Percentiles rank a stretch among this genome's conserved stretches.
Evolutionary conservation across 805 yeast genomes (phyloP).

Genomic region (Tetrapisispora namnaoensis): DNA sequence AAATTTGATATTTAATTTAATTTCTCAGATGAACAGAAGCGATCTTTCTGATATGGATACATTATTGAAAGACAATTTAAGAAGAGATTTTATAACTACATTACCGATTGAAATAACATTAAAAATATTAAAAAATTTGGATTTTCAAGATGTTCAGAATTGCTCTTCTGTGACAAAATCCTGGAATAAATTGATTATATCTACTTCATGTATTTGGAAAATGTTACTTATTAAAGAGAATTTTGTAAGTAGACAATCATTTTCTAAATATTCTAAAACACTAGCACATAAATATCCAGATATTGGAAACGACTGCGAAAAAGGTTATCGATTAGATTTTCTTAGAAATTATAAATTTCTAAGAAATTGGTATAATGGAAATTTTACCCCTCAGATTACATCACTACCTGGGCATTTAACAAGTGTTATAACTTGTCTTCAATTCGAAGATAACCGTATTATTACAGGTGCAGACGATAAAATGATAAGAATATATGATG

Average conservation of each 20-base stretch:
- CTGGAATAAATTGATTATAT: constrained; percentile 62
- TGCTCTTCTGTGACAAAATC: constrained; percentile 53
- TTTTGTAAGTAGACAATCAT: constrained; percentile 40
- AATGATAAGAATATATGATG: constrained; percentile 69
- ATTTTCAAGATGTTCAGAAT: constrained; percentile 48
- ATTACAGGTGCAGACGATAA: constrained; percentile 90
- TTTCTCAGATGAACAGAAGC: constrained; percentile 20
- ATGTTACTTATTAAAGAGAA: constrained; percentile 52
- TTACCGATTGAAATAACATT: constrained; percentile 70
- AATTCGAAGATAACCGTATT: constrained; percentile 81
- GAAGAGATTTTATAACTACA: constrained; percentile 59
- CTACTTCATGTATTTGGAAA: constrained; percentile 61
- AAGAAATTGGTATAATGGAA: constrained; percentile 73
- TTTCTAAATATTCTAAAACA: constrained; percentile 28
- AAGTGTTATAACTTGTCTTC: constrained; percentile 89
- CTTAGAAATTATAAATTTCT: constrained; percentile 68
- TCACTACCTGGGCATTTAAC: constrained; percentile 62
- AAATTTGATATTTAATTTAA: constrained; percentile 20
- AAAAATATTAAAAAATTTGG: constrained; percentile 55
- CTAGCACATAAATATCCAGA: constrained; percentile 20
- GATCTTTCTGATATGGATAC: constrained; percentile 26
- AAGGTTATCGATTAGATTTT: constrained; percentile 37
- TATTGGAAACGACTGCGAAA: constrained; percentile 21
- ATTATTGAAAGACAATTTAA: constrained; percentile 33
- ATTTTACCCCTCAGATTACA: constrained; percentile 54